Evolutionary conservation across 148 eudicot genomes (phyloP).

Genomic region (Pharnaceum exiguum): DNA sequence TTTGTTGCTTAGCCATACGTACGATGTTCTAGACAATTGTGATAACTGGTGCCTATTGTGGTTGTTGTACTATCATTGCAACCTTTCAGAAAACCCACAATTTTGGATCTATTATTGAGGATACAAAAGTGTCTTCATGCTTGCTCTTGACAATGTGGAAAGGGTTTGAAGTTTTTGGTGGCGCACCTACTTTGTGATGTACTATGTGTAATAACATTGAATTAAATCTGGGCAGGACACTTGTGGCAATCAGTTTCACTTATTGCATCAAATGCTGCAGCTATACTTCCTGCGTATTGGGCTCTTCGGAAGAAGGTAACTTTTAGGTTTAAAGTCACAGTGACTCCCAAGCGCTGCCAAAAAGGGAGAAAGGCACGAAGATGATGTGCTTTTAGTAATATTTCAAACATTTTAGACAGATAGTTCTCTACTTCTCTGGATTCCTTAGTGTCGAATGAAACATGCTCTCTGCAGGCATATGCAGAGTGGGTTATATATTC

Average conservation of each 20-base stretch:
- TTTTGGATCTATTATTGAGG: too few species aligned
- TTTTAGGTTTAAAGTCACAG: background rate
- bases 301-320: slow-evolving; percentile 75
- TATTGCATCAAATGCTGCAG: slow-evolving; percentile 91
- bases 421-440: background rate
- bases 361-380: background rate
- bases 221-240: slow-evolving; percentile 60
- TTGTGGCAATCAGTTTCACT: slow-evolving; percentile 78
- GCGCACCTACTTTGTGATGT: background rate
- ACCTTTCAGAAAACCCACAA: too few species aligned
- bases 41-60: too few species aligned
- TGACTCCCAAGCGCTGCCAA: background rate
- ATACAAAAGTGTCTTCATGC: background rate
- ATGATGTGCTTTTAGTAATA: too few species aligned
- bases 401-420: background rate
- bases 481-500: slow-evolving; percentile 90
- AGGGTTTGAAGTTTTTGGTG: background rate
- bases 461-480: slow-evolving; percentile 53
- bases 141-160: background rate
- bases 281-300: slow-evolving; percentile 90
- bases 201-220: background rate
- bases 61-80: too few species aligned
- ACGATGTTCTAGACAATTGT: too few species aligned
- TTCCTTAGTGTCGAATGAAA: background rate
- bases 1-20: too few species aligned